Base-by-base conservation (phyloP, 352 stramenopile genomes). In the Pilasporangium apinafurcum region DNA sequence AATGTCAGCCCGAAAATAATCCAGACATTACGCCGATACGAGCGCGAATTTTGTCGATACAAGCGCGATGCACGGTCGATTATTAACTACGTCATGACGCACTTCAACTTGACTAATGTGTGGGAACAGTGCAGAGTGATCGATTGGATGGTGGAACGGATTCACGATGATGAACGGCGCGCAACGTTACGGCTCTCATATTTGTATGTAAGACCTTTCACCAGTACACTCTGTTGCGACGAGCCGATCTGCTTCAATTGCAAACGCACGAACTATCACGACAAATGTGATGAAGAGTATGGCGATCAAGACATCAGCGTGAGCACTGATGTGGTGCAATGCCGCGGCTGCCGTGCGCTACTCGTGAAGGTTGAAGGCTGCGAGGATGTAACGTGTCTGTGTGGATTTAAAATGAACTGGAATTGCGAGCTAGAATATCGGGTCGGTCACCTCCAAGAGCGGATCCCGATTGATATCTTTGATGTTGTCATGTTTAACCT, bases 201-300 rank as follows among this genome's bases (percentile, higher is more conserved):
- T 27, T 37, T 68, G 26, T 59, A 52, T 31, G 41, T 59, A 16
- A 48, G 63, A 17, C 68, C 58, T 8, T 28, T 51, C 28, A 62
- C 53, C 17, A 42, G 55, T 25, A 72, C 55, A 43, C 55, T 55
- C 5, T 77, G 65, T 50, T 77, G 62, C 20, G 43, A 56, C 0
- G 2, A 24, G 5, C 33, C 40, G 5, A 49, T 65, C 38, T 81
- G 65, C 30, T 77, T 77, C 48, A 77, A 81, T 50, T 77, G 68
- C 56, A 81, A 81, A 36, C 59, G 62, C 41, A 50, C 37, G 28
- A 26, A 24, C 2, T 22, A 48, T 18, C 42, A 59, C 31, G 49
- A 61, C 18, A 45, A 34, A 10, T 57, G 62, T 25, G 49, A 48
- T 12, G 43, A 62, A 20, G 29, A 49, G n/a, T n/a, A n/a, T n/a